These are phyloP conservation scores for Paspalum vaginatum DNA, from an alignment of 176 grass and related monocot species.

Conservation along the genomic window DNA sequence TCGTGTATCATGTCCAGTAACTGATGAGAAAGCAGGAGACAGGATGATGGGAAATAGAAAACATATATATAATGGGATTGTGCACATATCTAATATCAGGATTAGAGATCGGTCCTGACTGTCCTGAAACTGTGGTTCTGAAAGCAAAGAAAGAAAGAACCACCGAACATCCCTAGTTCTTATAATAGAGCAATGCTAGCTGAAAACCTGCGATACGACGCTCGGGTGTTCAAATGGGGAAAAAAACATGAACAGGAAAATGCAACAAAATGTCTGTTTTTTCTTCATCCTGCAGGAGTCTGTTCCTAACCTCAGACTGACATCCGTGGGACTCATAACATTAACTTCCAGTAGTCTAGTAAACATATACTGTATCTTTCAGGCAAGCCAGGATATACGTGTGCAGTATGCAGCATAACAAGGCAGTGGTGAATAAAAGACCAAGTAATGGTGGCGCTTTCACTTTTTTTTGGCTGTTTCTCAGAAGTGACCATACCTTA, in stretches of 20 bases:
- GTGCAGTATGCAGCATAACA: no score
- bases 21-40: constrained; percentile 5
- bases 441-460: no score
- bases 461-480: no score
- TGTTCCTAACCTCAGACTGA: neutral
- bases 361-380: constrained; percentile 2
- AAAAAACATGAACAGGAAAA: neutral
- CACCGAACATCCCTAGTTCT: neutral
- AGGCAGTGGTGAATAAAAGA: no score
- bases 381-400: no score
- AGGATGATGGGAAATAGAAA: no score
- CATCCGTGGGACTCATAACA: neutral
- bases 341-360: neutral
- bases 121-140: neutral
- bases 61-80: neutral
- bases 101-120: neutral
- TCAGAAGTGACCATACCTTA: no score
- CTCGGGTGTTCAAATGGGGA: neutral
- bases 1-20: neutral
- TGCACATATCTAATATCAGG: neutral
- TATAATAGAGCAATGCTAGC: neutral
- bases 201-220: neutral
- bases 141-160: neutral
- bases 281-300: neutral
- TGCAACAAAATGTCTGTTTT: neutral